Evolutionary conservation across 345 rosid species (phyloP).

Genomic region (Heritiera fomes): DNA sequence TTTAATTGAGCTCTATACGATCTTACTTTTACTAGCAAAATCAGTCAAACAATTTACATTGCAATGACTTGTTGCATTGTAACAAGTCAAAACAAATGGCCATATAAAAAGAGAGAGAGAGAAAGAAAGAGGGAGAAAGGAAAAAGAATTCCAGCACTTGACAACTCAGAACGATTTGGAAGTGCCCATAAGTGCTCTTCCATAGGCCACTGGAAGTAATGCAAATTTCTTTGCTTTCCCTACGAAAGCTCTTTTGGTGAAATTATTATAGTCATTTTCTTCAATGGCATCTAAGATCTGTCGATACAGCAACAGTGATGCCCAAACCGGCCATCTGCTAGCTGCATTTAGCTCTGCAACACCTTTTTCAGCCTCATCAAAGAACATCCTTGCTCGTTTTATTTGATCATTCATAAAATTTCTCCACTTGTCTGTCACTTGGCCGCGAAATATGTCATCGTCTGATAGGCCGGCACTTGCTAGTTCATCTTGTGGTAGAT

Average conservation of each 20-base stretch:
- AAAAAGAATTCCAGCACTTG: background rate
- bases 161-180: background rate
- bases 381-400: conserved; percentile 52
- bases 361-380: conserved; percentile 54
- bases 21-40: background rate
- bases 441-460: conserved; percentile 44
- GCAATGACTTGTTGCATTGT: background rate
- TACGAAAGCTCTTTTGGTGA: conserved; percentile 49
- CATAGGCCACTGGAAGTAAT: conserved; percentile 43
- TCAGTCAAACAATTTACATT: background rate
- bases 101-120: background rate
- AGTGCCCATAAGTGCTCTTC: conserved; percentile 41
- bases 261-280: conserved; percentile 53
- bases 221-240: conserved; percentile 47
- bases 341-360: conserved; percentile 42
- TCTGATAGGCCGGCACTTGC: conserved; percentile 41
- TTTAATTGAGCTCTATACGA: background rate
- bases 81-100: background rate
- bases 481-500: conserved; percentile 55
- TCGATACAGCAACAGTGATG: conserved; percentile 45
- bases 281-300: conserved; percentile 52
- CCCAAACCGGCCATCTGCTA: conserved; percentile 60
- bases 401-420: conserved; percentile 54
- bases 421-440: conserved; percentile 52
- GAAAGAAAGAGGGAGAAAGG: background rate